phyloP scores from a whole-genome alignment of 257 asterid species.

The Nicotiana paniculata region DNA sequence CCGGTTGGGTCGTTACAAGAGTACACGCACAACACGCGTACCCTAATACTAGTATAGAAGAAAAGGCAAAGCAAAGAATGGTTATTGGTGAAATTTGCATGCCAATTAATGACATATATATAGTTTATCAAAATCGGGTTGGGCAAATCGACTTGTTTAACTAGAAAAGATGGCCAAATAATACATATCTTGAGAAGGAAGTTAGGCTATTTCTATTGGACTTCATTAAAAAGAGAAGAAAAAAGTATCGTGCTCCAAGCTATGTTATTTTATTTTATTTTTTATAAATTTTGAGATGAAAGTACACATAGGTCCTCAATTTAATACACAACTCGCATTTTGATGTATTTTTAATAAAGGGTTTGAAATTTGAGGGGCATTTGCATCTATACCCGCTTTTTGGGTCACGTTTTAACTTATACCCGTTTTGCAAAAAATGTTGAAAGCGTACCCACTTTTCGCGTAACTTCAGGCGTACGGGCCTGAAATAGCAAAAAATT shows the following conservation, averaged over 20 bases:
- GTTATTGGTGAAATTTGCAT: background rate
- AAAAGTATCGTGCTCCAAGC: background rate
- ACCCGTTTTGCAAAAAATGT: too few species aligned
- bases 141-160: background rate
- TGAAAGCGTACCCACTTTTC: too few species aligned
- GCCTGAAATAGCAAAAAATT: too few species aligned
- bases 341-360: background rate
- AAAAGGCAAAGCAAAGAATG: background rate
- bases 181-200: background rate
- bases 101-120: background rate
- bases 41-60: too few species aligned
- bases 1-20: too few species aligned
- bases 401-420: too few species aligned
- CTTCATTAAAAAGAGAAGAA: background rate
- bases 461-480: too few species aligned
- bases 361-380: background rate
- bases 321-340: too few species aligned
- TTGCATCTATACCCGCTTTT: too few species aligned
- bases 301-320: background rate
- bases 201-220: background rate
- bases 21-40: too few species aligned
- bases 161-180: background rate
- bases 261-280: background rate
- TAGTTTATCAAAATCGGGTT: background rate
- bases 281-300: background rate